Base-by-base conservation (phyloP, 331 rosid species). In the Stylosanthes scabra region DNA sequence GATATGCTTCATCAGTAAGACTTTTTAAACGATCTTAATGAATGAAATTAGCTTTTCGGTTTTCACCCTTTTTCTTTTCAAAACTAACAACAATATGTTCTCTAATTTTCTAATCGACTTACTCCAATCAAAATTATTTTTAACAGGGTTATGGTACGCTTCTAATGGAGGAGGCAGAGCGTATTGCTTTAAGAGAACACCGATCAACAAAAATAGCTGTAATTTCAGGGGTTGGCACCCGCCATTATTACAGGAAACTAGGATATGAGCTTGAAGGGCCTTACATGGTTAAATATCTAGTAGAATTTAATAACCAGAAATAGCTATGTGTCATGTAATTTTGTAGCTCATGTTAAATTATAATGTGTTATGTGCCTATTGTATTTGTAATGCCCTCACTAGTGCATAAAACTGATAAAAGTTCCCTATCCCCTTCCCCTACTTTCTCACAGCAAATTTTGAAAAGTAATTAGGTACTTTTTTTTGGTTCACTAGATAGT, bases 211-310 rank as follows among this genome's bases (percentile, higher is more conserved):
- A 95, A 76, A 82, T 91, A 50, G 97, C 90, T 9, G 97, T 92
- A 64, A 92, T 95, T 78, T 95, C 97, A 1, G 99, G 99, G 29
- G 93, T 90, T 34, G 99, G 99, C 66, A 95, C 99, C 6, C 96
- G 99, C 60, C 97, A 95, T 82, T 95, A 95, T 62, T 95, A 90
- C 78, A 80, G 97, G 78, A 91, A 91, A 74, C 59, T 91, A 77
- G 97, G 99, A 1, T 91, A 91, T 66, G 97, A 95, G 70, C 97
- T 95, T 68, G 96, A 95, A 80, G 97, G 99, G 13, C 99, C 99
- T 72, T 95, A 94, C 92, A 92, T 95, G 99, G 93, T 92, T 58
- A 95, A 95, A 88, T 66, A 70, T 70, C 85, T 95, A n/a, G 70
- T 67, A 45, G 80, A 68, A 88, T 67, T 50, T 81, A 68, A 88